phyloP scores from a whole-genome alignment of 768 basidiomycete genomes.

The Kwoniella dejecticola region DNA sequence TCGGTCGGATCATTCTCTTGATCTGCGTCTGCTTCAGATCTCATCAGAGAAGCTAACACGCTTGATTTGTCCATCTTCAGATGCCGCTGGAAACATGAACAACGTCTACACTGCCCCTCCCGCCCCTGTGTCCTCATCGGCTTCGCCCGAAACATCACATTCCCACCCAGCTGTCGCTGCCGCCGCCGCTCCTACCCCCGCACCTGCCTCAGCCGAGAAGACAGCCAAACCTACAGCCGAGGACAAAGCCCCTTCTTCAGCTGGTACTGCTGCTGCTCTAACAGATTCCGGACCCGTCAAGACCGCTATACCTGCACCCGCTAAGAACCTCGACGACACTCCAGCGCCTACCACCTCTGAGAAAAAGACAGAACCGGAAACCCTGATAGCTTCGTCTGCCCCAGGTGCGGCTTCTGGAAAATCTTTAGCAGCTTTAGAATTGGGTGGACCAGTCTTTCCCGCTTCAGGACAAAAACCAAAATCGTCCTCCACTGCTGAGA shows the following conservation, averaged over 20 bases:
- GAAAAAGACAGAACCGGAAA: conserved; percentile 32
- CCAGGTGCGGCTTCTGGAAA: conserved; percentile 30
- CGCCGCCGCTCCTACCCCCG: conserved; percentile 1
- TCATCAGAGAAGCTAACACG: too few relatives aligned
- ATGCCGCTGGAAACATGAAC: conserved; percentile 56
- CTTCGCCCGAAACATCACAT: too few relatives aligned
- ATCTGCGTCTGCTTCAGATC: not conserved
- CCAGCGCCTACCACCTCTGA: conserved; percentile 18
- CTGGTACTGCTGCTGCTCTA: conserved; percentile 13
- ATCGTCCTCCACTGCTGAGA: not conserved
- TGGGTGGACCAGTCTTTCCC: conserved; percentile 17
- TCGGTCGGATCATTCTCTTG: not conserved
- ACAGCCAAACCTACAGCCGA: conserved; percentile 22
- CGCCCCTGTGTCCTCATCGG: conserved; percentile 21
- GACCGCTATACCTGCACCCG: conserved; percentile 13
- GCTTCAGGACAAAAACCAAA: conserved; percentile 1
- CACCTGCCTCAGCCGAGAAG: conserved; percentile 18
- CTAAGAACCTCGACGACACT: conserved; percentile 24
- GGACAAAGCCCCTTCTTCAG: conserved; percentile 17
- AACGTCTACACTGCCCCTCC: conserved; percentile 55
- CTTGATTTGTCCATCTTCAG: conserved; percentile 20
- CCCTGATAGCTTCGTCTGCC: conserved; percentile 40
- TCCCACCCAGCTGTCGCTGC: not conserved
- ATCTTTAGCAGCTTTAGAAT: conserved; percentile 6
- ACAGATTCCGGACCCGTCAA: conserved; percentile 3